Base-by-base conservation (phyloP, 2,329 filamentous ascomycete species). In the Aspergillus candidus region DNA sequence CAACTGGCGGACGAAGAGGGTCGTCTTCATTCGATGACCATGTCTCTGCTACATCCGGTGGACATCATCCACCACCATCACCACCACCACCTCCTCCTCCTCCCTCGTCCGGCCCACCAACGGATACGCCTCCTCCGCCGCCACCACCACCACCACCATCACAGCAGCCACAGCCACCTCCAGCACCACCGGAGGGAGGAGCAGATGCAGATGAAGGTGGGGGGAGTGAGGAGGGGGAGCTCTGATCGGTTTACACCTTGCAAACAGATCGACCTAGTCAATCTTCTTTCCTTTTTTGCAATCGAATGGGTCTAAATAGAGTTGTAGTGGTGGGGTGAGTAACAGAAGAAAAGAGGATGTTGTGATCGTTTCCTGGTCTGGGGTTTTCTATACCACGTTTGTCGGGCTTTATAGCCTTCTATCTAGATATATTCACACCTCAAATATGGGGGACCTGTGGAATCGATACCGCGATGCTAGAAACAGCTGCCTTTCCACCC, bases 221-320 rank as follows among this genome's bases (percentile, higher is more conserved):
- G 22, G 67, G 68, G 4, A 71, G 68, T 41, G 69, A 71, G 49
- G 69, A 71, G 43, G 68, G 69, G 11, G 69, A 71, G 47, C 54
- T 70, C 31, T 70, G 44, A 39, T 15, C 18, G 6, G 10, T 13
- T 29, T 18, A 18, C 18, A 18, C 18, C 18, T 18, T 18, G 18
- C 18, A 18, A 5, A 18, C 6, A 18, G 18, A 5, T 18, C 6
- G 18, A 18, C 18, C 4, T 4, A 18, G 18, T 18, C 18, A 4
- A 18, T 32, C 10, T n/a, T 40, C n/a, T 11, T 35, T 34, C 33
- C 36, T 17, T 33, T 31, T 10, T 27, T 27, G 8, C 22, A 27
- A 10, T 10, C 5, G 22, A 10, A 27, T 27, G 2, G 22, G 10
- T 27, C 6, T 2, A 6, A 22, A 27, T 27, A 27, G 22, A 27